These are phyloP conservation scores for Sphaerulina musiva DNA, from an alignment of 2,329 filamentous ascomycete species.

Conservation along the genomic window DNA sequence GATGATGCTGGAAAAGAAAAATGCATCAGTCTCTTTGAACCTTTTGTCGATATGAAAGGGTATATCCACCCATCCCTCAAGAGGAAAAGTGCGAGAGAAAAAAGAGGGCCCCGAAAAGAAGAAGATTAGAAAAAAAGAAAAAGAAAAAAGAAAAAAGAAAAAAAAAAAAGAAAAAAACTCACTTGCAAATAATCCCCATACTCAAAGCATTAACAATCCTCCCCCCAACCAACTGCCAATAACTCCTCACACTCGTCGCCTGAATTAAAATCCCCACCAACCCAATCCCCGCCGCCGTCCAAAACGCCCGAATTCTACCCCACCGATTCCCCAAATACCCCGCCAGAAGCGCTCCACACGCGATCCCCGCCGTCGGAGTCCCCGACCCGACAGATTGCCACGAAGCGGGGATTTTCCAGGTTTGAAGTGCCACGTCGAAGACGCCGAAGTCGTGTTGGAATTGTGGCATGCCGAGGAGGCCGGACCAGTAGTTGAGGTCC, in stretches of 20 bases:
- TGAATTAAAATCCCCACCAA: constrained; percentile 11
- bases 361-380: not conserved
- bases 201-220: constrained; percentile 14
- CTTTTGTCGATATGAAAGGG: not conserved
- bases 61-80: too few relatives aligned
- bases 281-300: constrained; percentile 4
- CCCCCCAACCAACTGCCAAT: constrained; percentile 9
- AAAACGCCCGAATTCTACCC: not conserved
- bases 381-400: not conserved
- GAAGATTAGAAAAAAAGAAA: too few relatives aligned
- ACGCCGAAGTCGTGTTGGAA: constrained; percentile 14
- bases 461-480: constrained; percentile 13
- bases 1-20: constrained; percentile 6
- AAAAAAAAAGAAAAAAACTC: not conserved
- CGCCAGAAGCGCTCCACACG: not conserved
- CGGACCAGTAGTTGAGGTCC: constrained; percentile 13
- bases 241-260: constrained; percentile 6
- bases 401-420: not conserved
- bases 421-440: not conserved
- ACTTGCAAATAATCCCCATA: constrained; percentile 16
- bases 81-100: too few relatives aligned
- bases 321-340: not conserved
- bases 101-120: too few relatives aligned
- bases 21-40: too few relatives aligned
- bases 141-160: too few relatives aligned